Conservation (phyloP, 306 rosid species). For the Arachis stenosperma region DNA sequence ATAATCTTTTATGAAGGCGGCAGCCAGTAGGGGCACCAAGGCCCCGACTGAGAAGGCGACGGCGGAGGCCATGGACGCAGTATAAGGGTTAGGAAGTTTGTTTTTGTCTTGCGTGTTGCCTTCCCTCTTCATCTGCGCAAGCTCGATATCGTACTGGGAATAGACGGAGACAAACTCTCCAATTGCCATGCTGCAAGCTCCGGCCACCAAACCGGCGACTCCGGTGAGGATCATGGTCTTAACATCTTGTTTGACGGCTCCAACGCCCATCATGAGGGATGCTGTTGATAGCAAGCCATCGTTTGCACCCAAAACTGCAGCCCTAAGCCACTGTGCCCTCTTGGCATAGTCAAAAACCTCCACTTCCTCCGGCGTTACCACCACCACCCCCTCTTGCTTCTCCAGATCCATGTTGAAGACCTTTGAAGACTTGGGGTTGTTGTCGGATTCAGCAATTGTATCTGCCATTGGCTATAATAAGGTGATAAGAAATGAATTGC, state of each 20-base stretch:
- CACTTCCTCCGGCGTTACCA: neutral
- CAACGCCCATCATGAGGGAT: constrained; percentile 52
- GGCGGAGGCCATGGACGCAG: constrained; percentile 43
- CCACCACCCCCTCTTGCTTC: neutral
- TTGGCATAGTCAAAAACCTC: constrained; percentile 43
- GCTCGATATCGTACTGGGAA: constrained; percentile 49
- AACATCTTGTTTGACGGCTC: constrained; percentile 45
- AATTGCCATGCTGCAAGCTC: constrained; percentile 56
- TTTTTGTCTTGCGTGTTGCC: neutral
- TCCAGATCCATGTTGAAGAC: neutral
- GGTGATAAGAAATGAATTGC: neutral
- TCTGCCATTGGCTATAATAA: neutral
- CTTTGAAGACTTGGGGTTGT: neutral
- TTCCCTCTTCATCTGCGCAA: constrained; percentile 41
- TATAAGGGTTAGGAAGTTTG: constrained; percentile 45
- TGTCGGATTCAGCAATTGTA: neutral
- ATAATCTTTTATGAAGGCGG: constrained; percentile 44
- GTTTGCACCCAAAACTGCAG: constrained; percentile 49
- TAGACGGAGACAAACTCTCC: constrained; percentile 55
- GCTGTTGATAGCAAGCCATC: constrained; percentile 53
- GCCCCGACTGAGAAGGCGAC: constrained; percentile 40
- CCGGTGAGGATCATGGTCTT: constrained; percentile 51
- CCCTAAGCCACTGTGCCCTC: constrained; percentile 55
- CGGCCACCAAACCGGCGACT: constrained; percentile 43
- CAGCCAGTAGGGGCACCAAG: constrained; percentile 42